phyloP scores from a whole-genome alignment of 179 eudicot species.

The Sideroxylon spinosum region DNA sequence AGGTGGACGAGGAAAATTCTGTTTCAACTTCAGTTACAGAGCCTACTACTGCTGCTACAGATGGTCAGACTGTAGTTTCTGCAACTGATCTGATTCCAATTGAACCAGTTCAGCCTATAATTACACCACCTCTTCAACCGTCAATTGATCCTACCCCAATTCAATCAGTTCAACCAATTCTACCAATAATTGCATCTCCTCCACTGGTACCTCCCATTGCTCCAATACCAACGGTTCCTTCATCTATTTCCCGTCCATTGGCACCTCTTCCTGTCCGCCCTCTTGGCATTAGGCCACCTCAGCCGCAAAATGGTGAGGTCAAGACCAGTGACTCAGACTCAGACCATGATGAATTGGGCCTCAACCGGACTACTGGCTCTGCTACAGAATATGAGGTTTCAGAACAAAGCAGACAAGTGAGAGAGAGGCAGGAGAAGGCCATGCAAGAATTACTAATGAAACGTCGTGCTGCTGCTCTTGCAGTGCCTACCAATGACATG shows the following conservation, averaged over 20 bases:
- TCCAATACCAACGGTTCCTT: conserved; percentile 40
- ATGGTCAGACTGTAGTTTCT: conserved; percentile 31
- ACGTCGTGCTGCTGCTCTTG: conserved; percentile 85
- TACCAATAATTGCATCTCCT: conserved; percentile 30
- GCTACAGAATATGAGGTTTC: conserved; percentile 65
- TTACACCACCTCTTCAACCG: conserved; percentile 33
- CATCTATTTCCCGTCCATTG: conserved; percentile 43
- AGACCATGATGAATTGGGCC: conserved; percentile 45
- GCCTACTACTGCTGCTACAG: conserved; percentile 24
- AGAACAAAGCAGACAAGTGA: conserved; percentile 65
- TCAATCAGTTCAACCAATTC: neutral
- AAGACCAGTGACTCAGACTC: conserved; percentile 54
- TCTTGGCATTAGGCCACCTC: conserved; percentile 48
- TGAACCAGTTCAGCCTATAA: conserved; percentile 26
- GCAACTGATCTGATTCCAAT: conserved; percentile 23
- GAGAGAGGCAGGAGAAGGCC: conserved; percentile 76
- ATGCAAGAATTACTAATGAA: conserved; percentile 78
- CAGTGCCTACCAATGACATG: conserved; percentile 89
- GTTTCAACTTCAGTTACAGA: conserved; percentile 35
- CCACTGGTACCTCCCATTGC: conserved; percentile 43
- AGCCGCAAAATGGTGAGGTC: conserved; percentile 52
- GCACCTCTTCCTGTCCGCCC: conserved; percentile 66
- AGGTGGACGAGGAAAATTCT: conserved; percentile 51
- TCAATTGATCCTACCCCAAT: conserved; percentile 47
- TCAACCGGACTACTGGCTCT: conserved; percentile 27